Evolutionary conservation across 176 grass and related monocot species (phyloP).

Genomic region (Ampelocalamus luodianensis): DNA sequence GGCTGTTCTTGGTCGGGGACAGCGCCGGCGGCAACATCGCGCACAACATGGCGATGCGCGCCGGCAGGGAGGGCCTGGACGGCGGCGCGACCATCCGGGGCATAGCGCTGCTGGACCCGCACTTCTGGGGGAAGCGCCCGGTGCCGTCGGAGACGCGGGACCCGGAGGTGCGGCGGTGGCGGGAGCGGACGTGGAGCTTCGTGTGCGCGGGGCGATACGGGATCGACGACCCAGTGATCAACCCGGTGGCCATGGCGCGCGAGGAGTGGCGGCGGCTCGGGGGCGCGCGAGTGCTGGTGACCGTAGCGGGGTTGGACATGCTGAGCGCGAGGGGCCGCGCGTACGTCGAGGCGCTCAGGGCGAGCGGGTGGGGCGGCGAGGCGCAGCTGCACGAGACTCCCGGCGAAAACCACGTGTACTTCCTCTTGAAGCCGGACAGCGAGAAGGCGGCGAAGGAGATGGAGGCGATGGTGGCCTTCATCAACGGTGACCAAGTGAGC

Average conservation of each 20-base stretch:
- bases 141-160: constrained; percentile 59
- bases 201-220: constrained; percentile 48
- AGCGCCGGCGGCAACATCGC: constrained; percentile 75
- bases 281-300: constrained; percentile 59
- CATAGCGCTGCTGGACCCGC: constrained; percentile 60
- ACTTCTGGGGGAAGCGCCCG: constrained; percentile 60
- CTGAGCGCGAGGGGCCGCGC: constrained; percentile 53
- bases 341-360: constrained; percentile 49
- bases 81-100: constrained; percentile 43
- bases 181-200: constrained; percentile 55
- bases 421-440: constrained; percentile 47
- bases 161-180: constrained; percentile 14
- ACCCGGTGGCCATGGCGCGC: constrained; percentile 51
- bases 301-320: constrained; percentile 58
- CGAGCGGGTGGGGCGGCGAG: constrained; percentile 54
- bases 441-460: constrained; percentile 56
- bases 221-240: constrained; percentile 63
- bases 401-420: constrained; percentile 68
- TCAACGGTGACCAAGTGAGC: constrained; percentile 12
- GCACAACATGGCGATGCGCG: constrained; percentile 61
- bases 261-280: constrained; percentile 45
- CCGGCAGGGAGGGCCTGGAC: constrained; percentile 39
- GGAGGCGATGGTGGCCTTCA: constrained; percentile 53
- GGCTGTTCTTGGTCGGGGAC: constrained; percentile 62
- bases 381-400: constrained; percentile 60